phyloP scores from a whole-genome alignment of 352 stramenopile species.

The Lagenidium sp. region DNA sequence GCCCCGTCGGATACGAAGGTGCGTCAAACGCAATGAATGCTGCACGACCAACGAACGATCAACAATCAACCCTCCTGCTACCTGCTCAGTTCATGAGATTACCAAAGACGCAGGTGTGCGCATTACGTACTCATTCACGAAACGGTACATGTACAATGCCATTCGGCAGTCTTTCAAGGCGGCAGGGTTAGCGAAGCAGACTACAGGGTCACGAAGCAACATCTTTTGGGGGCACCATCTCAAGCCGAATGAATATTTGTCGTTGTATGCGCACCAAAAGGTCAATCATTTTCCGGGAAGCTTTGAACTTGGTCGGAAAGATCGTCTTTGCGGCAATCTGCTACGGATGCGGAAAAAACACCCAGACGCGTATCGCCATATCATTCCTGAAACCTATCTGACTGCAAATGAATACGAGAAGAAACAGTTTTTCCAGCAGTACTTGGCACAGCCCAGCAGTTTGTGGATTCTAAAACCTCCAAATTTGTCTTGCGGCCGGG shows the following conservation, averaged over 20 bases:
- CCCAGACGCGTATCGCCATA: constrained; percentile 22
- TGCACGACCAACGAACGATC: too few relatives aligned
- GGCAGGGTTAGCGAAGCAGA: constrained; percentile 27
- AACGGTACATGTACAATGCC: constrained; percentile 74
- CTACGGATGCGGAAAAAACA: constrained; percentile 61
- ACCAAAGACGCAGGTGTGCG: constrained; percentile 7
- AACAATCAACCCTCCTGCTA: too few relatives aligned
- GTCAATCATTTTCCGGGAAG: constrained; percentile 77
- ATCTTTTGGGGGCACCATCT: constrained; percentile 71
- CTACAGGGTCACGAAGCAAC: constrained; percentile 27
- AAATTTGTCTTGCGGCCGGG: constrained; percentile 64
- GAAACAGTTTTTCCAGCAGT: constrained; percentile 47
- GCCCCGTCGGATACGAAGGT: constrained; percentile 57
- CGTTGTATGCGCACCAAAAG: constrained; percentile 38
- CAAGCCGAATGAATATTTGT: constrained; percentile 26
- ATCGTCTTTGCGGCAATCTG: constrained; percentile 46
- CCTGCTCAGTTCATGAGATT: too few relatives aligned
- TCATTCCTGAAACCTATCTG: constrained; percentile 73
- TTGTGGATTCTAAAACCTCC: constrained; percentile 81
- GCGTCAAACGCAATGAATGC: background rate
- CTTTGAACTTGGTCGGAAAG: constrained; percentile 73
- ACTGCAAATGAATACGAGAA: constrained; percentile 60
- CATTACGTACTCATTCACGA: constrained; percentile 47
- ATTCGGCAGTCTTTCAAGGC: constrained; percentile 46
- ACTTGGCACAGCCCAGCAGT: constrained; percentile 25